Base-by-base conservation (phyloP, 2,329 filamentous ascomycete species). In the Colletotrichum camelliae region DNA sequence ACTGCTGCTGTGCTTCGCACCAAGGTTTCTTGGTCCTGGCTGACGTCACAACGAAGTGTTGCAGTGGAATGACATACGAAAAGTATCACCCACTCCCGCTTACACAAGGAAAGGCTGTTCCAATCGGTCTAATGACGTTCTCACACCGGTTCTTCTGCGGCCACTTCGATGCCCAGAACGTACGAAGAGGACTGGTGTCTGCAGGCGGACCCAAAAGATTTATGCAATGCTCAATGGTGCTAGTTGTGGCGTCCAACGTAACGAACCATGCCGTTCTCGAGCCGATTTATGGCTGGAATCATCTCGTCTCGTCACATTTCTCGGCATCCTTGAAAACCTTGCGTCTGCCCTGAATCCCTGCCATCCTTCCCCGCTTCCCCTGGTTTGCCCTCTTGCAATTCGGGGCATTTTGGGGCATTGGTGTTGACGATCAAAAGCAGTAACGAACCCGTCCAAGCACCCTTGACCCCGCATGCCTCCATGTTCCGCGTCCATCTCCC, bases 231-330 rank as follows among this genome's bases (percentile, higher is more conserved):
- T 55, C 60, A 48, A 62, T 35, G 39, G 67, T 72, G 62, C 55
- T 62, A 67, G 24, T 60, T 74, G 68, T 74, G 72, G 72, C 72
- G 72, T 72, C 61, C 72, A 61, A 74, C 61, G 52, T 66, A 68
- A 67, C 68, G 72, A 52, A 21, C 43, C 10, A 52, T 35, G 55
- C 33, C 31, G 27, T 60, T 60, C 16, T 74, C 43, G 58, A 48
- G 43, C 48, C 52, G 55, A 29, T n/a, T 21, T n/a, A 67, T 52
- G 18, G 21, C 8, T 43, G 33, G 12, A 62, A 62, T 72, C 62
- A 64, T 62, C 39, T 64, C 39, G 37, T 67, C 57, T 10, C 37
- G 43, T 48, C 29, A 24, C 61, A 61, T 21, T 52, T 10, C 43
- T 13, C 13, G 43, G 10, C 29, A 71, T 64, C 33, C 67, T 37